Percentiles rank a stretch among this genome's conserved stretches.
phyloP scores from a whole-genome alignment of 2,329 filamentous ascomycete genomes.

The Talaromyces pinophilus region DNA sequence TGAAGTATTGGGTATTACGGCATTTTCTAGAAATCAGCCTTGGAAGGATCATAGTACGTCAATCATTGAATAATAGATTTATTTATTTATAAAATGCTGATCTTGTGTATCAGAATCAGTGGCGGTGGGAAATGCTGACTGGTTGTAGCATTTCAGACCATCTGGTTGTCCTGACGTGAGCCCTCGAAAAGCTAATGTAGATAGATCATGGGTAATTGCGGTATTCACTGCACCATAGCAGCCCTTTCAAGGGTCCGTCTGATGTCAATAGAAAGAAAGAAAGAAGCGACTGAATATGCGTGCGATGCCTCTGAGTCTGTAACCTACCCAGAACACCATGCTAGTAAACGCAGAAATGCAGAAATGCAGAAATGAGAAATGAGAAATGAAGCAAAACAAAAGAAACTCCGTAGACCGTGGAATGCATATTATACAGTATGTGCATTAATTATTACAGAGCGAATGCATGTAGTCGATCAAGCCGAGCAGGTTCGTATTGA shows the following conservation, averaged over 20 bases:
- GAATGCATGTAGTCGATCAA: not conserved
- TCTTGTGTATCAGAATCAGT: not conserved
- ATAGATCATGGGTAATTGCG: not conserved
- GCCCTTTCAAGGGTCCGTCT: not conserved
- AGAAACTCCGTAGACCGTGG: not conserved
- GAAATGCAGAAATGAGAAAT: no score
- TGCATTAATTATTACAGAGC: not conserved
- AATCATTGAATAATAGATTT: not conserved
- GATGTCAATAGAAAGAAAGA: not conserved
- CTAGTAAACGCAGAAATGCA: not conserved
- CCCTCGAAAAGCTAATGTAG: not conserved
- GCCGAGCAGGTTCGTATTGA: no score
- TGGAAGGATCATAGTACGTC: not conserved
- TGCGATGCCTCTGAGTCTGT: not conserved
- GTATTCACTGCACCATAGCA: not conserved
- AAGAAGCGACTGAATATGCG: not conserved
- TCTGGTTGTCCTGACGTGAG: not conserved
- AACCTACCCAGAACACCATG: slow-evolving; percentile 8
- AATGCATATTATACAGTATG: slow-evolving; percentile 1
- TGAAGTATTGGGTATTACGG: not conserved
- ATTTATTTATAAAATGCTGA: not conserved
- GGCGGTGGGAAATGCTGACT: not conserved
- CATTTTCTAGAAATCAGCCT: not conserved
- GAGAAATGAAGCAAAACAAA: not conserved
- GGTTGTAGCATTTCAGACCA: not conserved